phyloP scores from a whole-genome alignment of 2,329 filamentous ascomycete species.

The Colletotrichum destructivum region DNA sequence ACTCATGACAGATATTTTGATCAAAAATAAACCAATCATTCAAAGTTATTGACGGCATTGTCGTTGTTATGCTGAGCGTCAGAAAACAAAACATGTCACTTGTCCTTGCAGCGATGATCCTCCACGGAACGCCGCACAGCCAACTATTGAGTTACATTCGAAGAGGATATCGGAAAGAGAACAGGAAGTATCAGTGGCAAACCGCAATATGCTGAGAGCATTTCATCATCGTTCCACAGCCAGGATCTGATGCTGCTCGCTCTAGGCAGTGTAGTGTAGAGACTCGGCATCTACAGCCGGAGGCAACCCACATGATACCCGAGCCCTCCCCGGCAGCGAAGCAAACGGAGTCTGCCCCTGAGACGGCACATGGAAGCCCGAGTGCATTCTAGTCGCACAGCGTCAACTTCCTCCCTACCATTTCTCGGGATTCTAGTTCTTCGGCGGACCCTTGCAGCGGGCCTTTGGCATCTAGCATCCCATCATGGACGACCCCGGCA shows the following conservation, averaged over 20 bases:
- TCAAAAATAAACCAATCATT: background rate
- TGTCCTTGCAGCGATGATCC: background rate
- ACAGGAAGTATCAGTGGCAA: background rate
- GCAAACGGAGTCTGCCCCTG: background rate
- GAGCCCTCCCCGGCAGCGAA: background rate
- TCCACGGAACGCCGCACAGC: no score
- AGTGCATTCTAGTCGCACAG: background rate
- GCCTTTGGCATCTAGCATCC: background rate
- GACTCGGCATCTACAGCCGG: constrained; percentile 1
- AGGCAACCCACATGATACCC: constrained; percentile 1
- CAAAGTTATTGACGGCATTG: background rate
- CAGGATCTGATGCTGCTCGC: background rate
- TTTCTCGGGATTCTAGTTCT: background rate
- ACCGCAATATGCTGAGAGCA: no score
- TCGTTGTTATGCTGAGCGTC: background rate
- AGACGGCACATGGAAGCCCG: background rate
- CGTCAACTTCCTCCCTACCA: background rate
- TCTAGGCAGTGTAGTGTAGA: background rate
- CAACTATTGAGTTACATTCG: background rate
- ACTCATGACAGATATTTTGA: background rate
- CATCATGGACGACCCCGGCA: background rate
- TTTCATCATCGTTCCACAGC: background rate
- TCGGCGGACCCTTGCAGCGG: background rate
- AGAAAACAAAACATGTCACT: background rate
- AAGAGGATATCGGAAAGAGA: background rate